Percentiles rank a stretch among this genome's conserved stretches.
These are phyloP conservation scores for Ophiocordyceps robertsii DNA, from an alignment of 2,329 filamentous ascomycete species.

Conservation along the genomic window DNA sequence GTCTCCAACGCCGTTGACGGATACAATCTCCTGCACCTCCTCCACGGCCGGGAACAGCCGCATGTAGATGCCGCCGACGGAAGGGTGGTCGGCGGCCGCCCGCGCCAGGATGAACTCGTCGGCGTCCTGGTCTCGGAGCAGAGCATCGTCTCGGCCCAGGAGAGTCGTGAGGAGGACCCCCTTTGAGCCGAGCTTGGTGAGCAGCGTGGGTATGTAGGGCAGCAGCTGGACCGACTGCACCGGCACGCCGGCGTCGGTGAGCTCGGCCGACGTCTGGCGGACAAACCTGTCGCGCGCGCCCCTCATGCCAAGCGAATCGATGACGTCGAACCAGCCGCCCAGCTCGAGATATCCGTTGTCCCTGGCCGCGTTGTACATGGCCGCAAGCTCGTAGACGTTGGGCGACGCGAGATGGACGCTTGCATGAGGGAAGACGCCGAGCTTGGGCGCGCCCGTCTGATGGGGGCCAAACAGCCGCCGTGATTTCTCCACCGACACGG, in stretches of 20 bases:
- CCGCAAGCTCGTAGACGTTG: constrained; percentile 66
- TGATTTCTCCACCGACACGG: constrained; percentile 74
- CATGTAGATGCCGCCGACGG: constrained; percentile 74
- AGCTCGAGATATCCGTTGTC: constrained; percentile 54
- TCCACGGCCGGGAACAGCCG: constrained; percentile 53
- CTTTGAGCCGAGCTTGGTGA: constrained; percentile 67
- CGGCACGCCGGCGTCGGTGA: constrained; percentile 72
- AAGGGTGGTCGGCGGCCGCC: constrained; percentile 33
- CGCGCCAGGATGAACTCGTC: constrained; percentile 61
- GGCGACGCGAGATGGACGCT: constrained; percentile 67
- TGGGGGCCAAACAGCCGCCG: constrained; percentile 46
- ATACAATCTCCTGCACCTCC: constrained; percentile 58
- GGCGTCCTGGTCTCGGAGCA: constrained; percentile 47
- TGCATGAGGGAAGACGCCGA: constrained; percentile 44
- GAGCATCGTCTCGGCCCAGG: constrained; percentile 51
- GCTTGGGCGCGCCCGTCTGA: constrained; percentile 20
- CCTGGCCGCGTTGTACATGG: constrained; percentile 63
- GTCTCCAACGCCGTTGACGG: constrained; percentile 89
- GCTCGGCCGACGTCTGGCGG: constrained; percentile 45
- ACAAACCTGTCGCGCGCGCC: constrained; percentile 62
- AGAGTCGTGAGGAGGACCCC: constrained; percentile 68
- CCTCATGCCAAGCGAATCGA: constrained; percentile 67
- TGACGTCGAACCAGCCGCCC: constrained; percentile 61
- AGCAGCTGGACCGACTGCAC: constrained; percentile 74
- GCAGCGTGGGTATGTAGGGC: constrained; percentile 72